Evolutionary conservation across 345 rosid genomes (phyloP), one percentile per base, ranked within the genome.

Genomic region (Abelmoschus esculentus): DNA sequence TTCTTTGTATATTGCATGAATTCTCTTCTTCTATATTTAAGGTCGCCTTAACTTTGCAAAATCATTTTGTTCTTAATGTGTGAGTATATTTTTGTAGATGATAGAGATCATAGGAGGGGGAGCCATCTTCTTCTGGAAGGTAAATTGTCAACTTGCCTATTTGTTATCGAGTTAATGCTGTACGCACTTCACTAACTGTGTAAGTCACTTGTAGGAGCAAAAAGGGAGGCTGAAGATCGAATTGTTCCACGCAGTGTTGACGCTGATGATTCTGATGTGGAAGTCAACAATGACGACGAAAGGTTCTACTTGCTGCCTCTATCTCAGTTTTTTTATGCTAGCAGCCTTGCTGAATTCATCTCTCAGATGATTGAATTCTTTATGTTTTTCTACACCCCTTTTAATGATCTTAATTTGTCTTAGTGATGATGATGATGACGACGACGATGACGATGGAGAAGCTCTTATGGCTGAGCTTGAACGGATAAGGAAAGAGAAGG

Each of bases 241-340:
- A 84, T 86, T 62, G 60, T 86, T 61, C 97, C 93, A 31, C 96
- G 92, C 60, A 89, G 81, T 74, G 80, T 86, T 44, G 98, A 95
- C 86, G 99, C 99, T 74, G 97, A 92, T 89, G 98, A 92, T 79
- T 92, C 98, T 79, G 98, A 90, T 78, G 85, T 84, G 66, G 97
- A 92, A 61, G 79, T 75, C 34, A 84, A 84, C 75, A 86, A 84
- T 70, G 89, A 80, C 4, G 82, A 81, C 81, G 96, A 88, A 10
- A 87, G 96, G 96, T 92, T 44, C 5, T 31, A 70, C 32, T 40
- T 70, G 49, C 69, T 70, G 28, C 5, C 69, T 61, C 8, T 34
- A 55, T 19, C 52, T 29, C n/a, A 55, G 28, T 64, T 36, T 75
- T 75, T 28, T 50, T 31, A 66, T 47, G 54, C 59, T 18, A 52